Percentiles rank a stretch among this genome's conserved stretches.
Evolutionary conservation across 2,329 filamentous ascomycete species (phyloP).

Genomic region (Colletotrichum sp.): DNA sequence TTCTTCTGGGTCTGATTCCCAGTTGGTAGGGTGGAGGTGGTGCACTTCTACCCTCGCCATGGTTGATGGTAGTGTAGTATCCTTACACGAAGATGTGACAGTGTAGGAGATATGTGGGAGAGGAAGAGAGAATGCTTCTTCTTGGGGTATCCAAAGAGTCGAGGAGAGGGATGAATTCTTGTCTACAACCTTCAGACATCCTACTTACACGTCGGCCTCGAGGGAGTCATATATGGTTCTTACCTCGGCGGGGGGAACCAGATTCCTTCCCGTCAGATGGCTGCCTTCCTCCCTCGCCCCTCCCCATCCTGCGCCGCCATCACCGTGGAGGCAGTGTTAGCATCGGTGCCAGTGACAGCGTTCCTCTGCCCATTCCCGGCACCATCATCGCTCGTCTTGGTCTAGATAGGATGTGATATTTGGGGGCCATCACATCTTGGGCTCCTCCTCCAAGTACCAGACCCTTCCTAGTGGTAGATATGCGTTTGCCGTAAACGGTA

Average conservation of each 20-base stretch:
- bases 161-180: neutral
- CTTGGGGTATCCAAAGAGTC: neutral
- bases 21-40: constrained; percentile 34
- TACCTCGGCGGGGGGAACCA: neutral
- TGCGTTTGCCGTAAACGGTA: neutral
- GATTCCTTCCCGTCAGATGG: neutral
- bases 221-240: neutral
- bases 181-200: neutral
- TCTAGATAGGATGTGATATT: neutral
- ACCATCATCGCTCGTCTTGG: neutral
- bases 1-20: constrained; percentile 39
- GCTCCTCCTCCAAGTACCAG: neutral
- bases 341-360: neutral
- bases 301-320: neutral
- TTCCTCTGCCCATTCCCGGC: neutral
- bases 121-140: neutral
- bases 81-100: neutral
- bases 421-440: neutral
- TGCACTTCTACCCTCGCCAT: neutral
- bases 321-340: neutral
- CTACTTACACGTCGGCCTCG: neutral
- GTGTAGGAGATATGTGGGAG: neutral
- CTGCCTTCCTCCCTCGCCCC: neutral
- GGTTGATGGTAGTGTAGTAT: neutral
- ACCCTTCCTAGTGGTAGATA: neutral